phyloP scores from a whole-genome alignment of 495 filamentous ascomycete genomes.

The Neurospora pannonica region DNA sequence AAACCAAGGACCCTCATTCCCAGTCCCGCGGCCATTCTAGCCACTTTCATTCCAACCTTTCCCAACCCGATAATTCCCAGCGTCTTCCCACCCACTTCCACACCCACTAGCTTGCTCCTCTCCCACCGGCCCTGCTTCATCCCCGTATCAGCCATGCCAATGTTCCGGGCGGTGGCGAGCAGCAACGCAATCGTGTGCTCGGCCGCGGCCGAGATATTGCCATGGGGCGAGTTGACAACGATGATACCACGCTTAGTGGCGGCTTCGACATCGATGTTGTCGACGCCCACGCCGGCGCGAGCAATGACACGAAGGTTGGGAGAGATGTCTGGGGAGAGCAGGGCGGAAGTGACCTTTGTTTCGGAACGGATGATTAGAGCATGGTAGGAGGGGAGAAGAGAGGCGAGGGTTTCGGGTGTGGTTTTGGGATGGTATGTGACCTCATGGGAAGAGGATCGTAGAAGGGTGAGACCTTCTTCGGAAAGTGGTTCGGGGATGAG shows the following conservation, averaged over 20 bases:
- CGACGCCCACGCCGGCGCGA: conserved; percentile 63
- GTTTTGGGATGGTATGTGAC: conserved; percentile 31
- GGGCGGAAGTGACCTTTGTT: conserved; percentile 54
- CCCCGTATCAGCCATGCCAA: conserved; percentile 48
- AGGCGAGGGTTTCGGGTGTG: conserved; percentile 46
- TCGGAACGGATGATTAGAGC: conserved; percentile 64
- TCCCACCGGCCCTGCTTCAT: conserved; percentile 60
- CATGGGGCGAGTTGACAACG: conserved; percentile 59
- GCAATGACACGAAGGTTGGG: conserved; percentile 61
- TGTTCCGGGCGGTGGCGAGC: conserved; percentile 55
- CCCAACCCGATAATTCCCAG: conserved; percentile 60
- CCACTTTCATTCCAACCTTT: conserved; percentile 65
- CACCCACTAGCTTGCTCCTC: conserved; percentile 54
- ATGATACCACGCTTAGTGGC: conserved; percentile 59
- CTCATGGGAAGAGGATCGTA: conserved; percentile 41
- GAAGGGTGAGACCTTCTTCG: conserved; percentile 55
- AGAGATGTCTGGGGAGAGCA: conserved; percentile 42
- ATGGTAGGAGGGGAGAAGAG: conserved; percentile 52
- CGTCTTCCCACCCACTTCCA: conserved; percentile 62
- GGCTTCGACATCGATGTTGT: conserved; percentile 61
- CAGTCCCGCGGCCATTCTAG: conserved; percentile 56
- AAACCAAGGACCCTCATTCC: conserved; percentile 58
- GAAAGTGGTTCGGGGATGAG: conserved; percentile 67
- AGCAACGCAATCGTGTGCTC: conserved; percentile 61
- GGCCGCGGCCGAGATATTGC: conserved; percentile 63